Percentiles rank a stretch among this genome's conserved stretches.
Evolutionary conservation across 345 rosid species (phyloP).

Genomic region (Acer negundo): DNA sequence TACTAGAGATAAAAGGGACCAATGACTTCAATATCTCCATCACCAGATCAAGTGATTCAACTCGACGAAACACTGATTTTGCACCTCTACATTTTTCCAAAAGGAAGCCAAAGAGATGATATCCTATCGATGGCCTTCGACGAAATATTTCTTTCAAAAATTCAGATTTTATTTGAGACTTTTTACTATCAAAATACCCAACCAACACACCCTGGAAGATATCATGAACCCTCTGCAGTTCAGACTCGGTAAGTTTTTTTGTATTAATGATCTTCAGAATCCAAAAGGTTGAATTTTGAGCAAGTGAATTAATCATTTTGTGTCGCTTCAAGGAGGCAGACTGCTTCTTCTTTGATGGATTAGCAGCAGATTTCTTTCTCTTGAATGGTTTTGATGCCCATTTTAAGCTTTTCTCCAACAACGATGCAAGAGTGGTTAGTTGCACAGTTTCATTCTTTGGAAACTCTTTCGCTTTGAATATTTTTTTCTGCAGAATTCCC

Average conservation of each 20-base stretch:
- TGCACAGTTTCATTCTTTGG: slow-evolving; percentile 61
- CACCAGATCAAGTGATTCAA: slow-evolving; percentile 78
- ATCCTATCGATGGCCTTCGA: slow-evolving; percentile 77
- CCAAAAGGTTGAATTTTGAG: slow-evolving; percentile 81
- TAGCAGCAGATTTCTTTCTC: slow-evolving; percentile 63
- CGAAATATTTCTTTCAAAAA: slow-evolving; percentile 76
- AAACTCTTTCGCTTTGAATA: slow-evolving; percentile 78
- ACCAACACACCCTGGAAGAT: slow-evolving; percentile 49
- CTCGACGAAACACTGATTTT: slow-evolving; percentile 72
- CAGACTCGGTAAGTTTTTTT: slow-evolving; percentile 48
- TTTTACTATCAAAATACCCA: slow-evolving; percentile 72
- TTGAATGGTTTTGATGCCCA: slow-evolving; percentile 91
- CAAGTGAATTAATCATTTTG: slow-evolving; percentile 69
- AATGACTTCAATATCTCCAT: slow-evolving; percentile 60
- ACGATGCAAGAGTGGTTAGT: slow-evolving; percentile 53
- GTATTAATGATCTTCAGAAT: slow-evolving; percentile 76
- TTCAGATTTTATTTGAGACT: slow-evolving; percentile 72
- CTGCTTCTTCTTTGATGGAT: slow-evolving; percentile 69
- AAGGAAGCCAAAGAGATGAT: slow-evolving; percentile 56
- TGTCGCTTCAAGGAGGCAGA: slow-evolving; percentile 70
- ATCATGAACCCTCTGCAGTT: slow-evolving; percentile 57
- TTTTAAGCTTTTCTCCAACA: slow-evolving; percentile 76
- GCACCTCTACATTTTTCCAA: slow-evolving; percentile 61
- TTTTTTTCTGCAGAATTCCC: slow-evolving; percentile 88
- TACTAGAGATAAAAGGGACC: slow-evolving; percentile 41